A percentile compares a stretch with the other conserved stretches of the same genome.
These are phyloP conservation scores for Eucommia ulmoides DNA, from an alignment of 257 asterid species.

Conservation along the genomic window DNA sequence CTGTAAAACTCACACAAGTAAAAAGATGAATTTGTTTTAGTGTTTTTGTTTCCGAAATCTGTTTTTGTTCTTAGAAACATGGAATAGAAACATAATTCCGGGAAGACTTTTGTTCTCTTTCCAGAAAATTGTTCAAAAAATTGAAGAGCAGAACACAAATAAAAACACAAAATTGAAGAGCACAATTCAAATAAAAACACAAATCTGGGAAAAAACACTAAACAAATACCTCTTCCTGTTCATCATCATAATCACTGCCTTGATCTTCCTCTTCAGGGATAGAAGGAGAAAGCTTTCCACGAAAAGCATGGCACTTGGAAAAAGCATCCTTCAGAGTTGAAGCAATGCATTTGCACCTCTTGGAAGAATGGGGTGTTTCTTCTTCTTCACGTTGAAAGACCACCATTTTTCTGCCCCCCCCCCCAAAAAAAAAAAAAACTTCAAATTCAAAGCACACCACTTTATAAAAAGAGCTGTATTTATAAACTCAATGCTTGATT, in stretches of 20 bases:
- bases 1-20: not conserved
- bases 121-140: not conserved
- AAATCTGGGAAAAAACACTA: not conserved
- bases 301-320: conserved; percentile 33
- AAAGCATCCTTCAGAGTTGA: conserved; percentile 37
- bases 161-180: not conserved
- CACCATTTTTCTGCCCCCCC: conserved; percentile 20
- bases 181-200: not conserved
- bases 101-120: not conserved
- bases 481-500: not conserved
- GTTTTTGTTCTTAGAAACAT: too few relatives aligned
- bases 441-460: conserved; percentile 3
- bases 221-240: conserved; percentile 36
- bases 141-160: not conserved
- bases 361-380: conserved; percentile 30
- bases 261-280: conserved; percentile 29
- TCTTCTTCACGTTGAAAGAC: conserved; percentile 28
- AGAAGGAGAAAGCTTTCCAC: conserved; percentile 22
- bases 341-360: conserved; percentile 45
- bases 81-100: not conserved
- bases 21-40: not conserved
- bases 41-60: too few relatives aligned
- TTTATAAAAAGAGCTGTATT: conserved; percentile 6
- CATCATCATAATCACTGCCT: conserved; percentile 31
- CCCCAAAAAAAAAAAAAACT: conserved; percentile 6